Base-by-base conservation (phyloP, 805 yeast species). In the Lachancea quebecensis region DNA sequence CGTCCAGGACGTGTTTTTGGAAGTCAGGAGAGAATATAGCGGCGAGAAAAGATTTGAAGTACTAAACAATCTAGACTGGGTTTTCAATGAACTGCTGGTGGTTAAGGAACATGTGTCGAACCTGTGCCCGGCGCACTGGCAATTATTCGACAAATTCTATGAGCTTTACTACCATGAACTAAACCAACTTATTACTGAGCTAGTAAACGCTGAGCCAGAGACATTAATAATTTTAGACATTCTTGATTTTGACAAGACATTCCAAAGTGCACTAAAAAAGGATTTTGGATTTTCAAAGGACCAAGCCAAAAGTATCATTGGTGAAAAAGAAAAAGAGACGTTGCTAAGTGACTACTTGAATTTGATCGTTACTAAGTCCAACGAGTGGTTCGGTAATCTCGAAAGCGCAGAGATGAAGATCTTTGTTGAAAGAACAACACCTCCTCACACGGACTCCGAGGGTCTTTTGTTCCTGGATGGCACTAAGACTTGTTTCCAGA, bases 381-480 rank as follows among this genome's bases (percentile, higher is more conserved):
- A 74, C 12, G 95, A 88, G 66, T 93, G 98, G 98, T 78, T 87
- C 63, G 62, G 63, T 3, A 85, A 81, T 50, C 72, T 88, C 45
- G 76, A 79, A 35, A 63, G 69, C n/a, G 78, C 81, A 21, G 96
- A 88, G 59, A 73, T 78, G 16, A 70, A 68, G 21, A 73, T 81
- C 11, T 91, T 91, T 60, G 65, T 70, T 32, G 70, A 71, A 36
- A 78, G 96, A 60, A 69, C 71, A 12, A 71, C 73, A 7, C 89
- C 95, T 7, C 97, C 97, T 7, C 87, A 81, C 45, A 59, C 68
- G 4, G 88, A 82, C 58, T 73, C 79, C 4, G 87, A 86, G 46
- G 77, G 79, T 11, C 69, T 76, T 12, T 72, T 72, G 41, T 87
- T 82, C 21, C 67, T 88, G 45, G 87, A 87, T 45, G 93, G 88